Base-by-base conservation (phyloP, 768 basidiomycete species). In the Chalciporus chontae region DNA sequence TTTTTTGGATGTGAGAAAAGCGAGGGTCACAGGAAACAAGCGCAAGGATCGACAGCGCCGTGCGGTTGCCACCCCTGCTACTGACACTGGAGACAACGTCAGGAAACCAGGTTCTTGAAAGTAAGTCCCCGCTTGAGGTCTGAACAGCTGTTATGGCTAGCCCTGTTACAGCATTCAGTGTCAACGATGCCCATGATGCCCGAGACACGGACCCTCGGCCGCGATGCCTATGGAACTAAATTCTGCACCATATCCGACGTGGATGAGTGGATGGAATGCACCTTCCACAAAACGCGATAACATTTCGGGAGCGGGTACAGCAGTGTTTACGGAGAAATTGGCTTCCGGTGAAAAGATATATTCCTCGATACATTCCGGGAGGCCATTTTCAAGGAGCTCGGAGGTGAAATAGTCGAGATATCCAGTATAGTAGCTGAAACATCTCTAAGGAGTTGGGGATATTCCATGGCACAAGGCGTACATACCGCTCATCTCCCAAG, bases 181-280 rank as follows among this genome's bases (percentile, higher is more conserved):
- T 31, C 13, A 31, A 27, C 21, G 4, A n/a, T 1, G 24, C 43
- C 13, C 73, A 49, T 77, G 77, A 15, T 79, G 52, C 49, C 71
- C 8, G 8, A 29, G 11, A 26, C 26, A 48, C 54, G 19, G 46
- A 84, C 85, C 86, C 71, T 88, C 85, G 1, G 78, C 79, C 2
- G 79, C 64, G 41, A 85, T 63, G 0, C 84, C 85, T 7, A 78
- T 74, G 18, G 83, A 49, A 13, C 73, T 71, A 51, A 86, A 86
- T 61, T 87, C 86, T 3, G 76, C 63, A 3, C 84, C 85, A 62
- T 79, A 78, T 13, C 82, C 85, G 3, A 69, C 55, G 55, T 87
- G 82, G 40, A 88, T 86, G 36, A 86, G 48, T 0, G 85, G 80
- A 56, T 89, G 86, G 5, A 87, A 23, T 8, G 84, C 58, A 3